phyloP scores from a whole-genome alignment of 805 yeast genomes.

The Myxozyma vanderwaltii region DNA sequence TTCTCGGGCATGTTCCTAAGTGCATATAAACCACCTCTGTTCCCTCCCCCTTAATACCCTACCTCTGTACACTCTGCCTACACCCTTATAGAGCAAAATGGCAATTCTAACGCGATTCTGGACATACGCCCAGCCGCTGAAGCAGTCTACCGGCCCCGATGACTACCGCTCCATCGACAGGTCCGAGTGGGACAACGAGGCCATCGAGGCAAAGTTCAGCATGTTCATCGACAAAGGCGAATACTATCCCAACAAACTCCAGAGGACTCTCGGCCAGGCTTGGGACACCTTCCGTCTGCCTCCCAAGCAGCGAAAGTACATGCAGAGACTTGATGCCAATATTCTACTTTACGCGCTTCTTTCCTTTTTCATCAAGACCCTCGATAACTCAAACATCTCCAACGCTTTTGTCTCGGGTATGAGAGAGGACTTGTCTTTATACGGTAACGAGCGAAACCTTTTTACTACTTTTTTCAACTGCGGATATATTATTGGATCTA shows the following conservation, averaged over 20 bases:
- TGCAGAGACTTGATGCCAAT: conserved; percentile 29
- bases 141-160: conserved; percentile 6
- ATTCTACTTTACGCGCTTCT: conserved; percentile 28
- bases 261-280: conserved; percentile 18
- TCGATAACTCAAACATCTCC: conserved; percentile 61
- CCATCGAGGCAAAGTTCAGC: conserved; percentile 13
- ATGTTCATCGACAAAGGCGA: conserved; percentile 17
- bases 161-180: conserved; percentile 14
- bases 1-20: too few relatives aligned
- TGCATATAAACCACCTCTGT: too few relatives aligned
- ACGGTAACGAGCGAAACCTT: conserved; percentile 30
- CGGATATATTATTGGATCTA: conserved; percentile 52
- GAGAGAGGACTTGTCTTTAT: conserved; percentile 49
- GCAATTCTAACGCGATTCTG: not conserved
- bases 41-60: not conserved
- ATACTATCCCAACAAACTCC: conserved; percentile 12
- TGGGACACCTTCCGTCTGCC: conserved; percentile 32
- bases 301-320: conserved; percentile 23
- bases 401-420: conserved; percentile 72
- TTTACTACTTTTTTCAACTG: conserved; percentile 31
- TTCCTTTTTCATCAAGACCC: conserved; percentile 53
- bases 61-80: not conserved
- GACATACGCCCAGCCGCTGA: conserved; percentile 3
- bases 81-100: too few relatives aligned
- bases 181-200: conserved; percentile 8